These are phyloP conservation scores for Aechmea fasciata DNA, from an alignment of 176 grass and related monocot species.

Conservation along the genomic window DNA sequence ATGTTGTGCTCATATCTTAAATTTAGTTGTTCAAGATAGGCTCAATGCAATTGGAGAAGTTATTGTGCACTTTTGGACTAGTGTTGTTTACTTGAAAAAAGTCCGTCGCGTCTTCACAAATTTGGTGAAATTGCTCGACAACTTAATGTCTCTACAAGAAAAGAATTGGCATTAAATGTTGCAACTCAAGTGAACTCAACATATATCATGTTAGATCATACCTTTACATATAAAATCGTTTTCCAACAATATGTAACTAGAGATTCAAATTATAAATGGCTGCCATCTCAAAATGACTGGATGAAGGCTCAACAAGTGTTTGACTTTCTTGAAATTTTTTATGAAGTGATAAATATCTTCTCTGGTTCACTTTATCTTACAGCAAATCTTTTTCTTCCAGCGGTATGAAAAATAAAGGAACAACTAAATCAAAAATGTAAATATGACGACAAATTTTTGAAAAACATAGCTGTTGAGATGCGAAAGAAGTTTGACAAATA, in stretches of 20 bases:
- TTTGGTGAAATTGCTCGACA: not conserved
- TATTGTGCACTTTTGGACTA: not conserved
- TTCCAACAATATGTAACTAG: not conserved
- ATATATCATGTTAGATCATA: not conserved
- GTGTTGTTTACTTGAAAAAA: not conserved
- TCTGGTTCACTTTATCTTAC: not conserved
- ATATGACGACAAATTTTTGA: not conserved
- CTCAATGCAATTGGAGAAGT: not conserved
- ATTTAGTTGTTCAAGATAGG: not conserved
- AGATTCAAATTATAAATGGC: not conserved
- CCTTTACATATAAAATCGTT: not conserved
- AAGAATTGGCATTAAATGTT: not conserved
- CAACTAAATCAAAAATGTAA: not conserved
- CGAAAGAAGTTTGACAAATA: not conserved
- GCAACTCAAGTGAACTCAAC: not conserved
- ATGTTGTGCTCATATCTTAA: not conserved
- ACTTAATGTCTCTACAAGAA: not conserved
- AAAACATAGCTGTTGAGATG: not conserved
- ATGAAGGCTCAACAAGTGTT: not conserved
- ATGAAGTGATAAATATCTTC: not conserved
- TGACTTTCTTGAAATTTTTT: no score
- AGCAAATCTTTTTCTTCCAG: not conserved
- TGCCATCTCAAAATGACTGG: not conserved
- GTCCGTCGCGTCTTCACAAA: not conserved
- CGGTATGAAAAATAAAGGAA: not conserved